phyloP scores from a whole-genome alignment of 2,329 filamentous ascomycete genomes.

The Hypoxylon sp. region DNA sequence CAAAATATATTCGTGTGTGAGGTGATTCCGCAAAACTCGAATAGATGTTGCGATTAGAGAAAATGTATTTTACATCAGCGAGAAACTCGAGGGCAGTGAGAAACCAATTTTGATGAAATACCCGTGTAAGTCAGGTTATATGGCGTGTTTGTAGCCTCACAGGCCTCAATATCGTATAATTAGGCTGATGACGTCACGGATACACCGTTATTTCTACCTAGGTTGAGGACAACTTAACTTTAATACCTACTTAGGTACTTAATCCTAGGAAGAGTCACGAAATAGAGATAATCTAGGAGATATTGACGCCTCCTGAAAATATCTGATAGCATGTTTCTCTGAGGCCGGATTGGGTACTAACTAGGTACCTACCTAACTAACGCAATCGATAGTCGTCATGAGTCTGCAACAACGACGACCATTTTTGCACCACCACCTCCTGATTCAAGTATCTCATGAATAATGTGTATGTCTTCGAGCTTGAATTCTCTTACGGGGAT shows the following conservation, averaged over 20 bases:
- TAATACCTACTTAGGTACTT: too few species aligned
- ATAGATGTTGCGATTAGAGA: neutral
- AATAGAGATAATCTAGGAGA: neutral
- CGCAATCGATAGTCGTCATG: conserved; percentile 12
- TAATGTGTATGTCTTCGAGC: conserved; percentile 45
- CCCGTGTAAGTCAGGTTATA: conserved; percentile 14
- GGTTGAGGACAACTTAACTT: neutral
- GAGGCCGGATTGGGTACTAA: too few species aligned
- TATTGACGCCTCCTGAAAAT: conserved; percentile 1
- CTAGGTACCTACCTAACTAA: too few species aligned
- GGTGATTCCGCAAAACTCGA: neutral
- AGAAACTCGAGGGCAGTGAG: neutral
- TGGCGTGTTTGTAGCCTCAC: conserved; percentile 10
- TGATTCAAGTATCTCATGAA: conserved; percentile 44
- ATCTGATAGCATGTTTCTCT: neutral
- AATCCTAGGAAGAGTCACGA: neutral
- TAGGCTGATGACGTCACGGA: conserved; percentile 17
- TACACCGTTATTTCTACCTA: neutral
- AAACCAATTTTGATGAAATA: neutral
- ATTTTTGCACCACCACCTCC: conserved; percentile 30
- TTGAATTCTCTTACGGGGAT: conserved; percentile 42
- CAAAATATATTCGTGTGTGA: neutral
- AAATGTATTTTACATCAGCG: neutral
- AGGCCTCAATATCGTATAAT: neutral
- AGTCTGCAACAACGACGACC: conserved; percentile 39